A percentile compares a stretch with the other conserved stretches of the same genome.
Evolutionary conservation across 2,329 filamentous ascomycete genomes (phyloP).

Genomic region (Meredithiella fracta): DNA sequence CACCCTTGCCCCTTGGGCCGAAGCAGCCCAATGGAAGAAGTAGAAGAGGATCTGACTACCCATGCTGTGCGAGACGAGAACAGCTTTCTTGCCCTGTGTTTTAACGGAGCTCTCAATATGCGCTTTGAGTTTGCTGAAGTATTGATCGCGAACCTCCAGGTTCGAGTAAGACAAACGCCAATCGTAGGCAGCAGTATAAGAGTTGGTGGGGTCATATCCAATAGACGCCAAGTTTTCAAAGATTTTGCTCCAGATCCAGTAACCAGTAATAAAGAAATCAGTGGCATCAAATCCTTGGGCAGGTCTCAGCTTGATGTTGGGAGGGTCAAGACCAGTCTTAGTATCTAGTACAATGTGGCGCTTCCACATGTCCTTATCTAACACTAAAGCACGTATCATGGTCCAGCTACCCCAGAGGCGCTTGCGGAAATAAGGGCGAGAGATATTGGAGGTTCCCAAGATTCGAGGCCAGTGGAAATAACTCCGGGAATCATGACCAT

Average conservation of each 20-base stretch:
- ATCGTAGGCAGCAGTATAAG: slow-evolving; percentile 60
- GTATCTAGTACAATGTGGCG: slow-evolving; percentile 94
- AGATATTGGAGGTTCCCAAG: slow-evolving; percentile 78
- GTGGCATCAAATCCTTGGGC: slow-evolving; percentile 95
- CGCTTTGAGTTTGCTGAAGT: slow-evolving; percentile 78
- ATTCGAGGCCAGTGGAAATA: slow-evolving; percentile 91
- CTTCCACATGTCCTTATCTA: slow-evolving; percentile 93
- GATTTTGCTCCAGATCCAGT: slow-evolving; percentile 99
- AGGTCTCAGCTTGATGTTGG: slow-evolving; percentile 73
- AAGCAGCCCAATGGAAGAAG: slow-evolving; percentile 66
- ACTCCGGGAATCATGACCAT: slow-evolving; percentile 96
- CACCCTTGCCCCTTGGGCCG: slow-evolving; percentile 62
- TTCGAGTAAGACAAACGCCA: slow-evolving; percentile 87
- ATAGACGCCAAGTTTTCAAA: slow-evolving; percentile 91
- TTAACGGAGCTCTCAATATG: slow-evolving; percentile 72
- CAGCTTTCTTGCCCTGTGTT: slow-evolving; percentile 63
- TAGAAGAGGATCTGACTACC: slow-evolving; percentile 87
- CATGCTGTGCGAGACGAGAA: slow-evolving; percentile 90
- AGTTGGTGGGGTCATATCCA: slow-evolving; percentile 77
- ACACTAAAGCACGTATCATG: slow-evolving; percentile 89
- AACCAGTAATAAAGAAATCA: slow-evolving; percentile 80
- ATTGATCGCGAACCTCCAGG: slow-evolving; percentile 78
- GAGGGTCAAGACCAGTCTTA: slow-evolving; percentile 75
- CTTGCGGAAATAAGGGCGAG: slow-evolving; percentile 83
- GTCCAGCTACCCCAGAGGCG: slow-evolving; percentile 95